Evolutionary conservation across 257 asterid genomes (phyloP).

Genomic region (Dorcoceras hygrometricum): DNA sequence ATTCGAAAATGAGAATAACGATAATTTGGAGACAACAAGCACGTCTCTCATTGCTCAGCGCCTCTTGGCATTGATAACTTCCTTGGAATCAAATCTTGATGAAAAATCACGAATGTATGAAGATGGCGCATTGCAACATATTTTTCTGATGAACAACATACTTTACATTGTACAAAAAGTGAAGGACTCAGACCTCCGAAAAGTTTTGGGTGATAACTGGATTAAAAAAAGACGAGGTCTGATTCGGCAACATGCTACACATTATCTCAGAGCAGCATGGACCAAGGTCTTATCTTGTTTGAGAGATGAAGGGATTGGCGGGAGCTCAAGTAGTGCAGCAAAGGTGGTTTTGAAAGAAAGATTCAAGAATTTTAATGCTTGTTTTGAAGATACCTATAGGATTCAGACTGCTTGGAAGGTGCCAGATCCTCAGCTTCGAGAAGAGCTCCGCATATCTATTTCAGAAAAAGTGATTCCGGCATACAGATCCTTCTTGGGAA

Average conservation of each 20-base stretch:
- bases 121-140: conserved; percentile 72
- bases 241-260: conserved; percentile 77
- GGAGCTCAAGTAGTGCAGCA: conserved; percentile 72
- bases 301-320: conserved; percentile 90
- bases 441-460: conserved; percentile 89
- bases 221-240: conserved; percentile 73
- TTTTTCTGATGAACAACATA: conserved; percentile 88
- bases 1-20: conserved; percentile 30
- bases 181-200: conserved; percentile 78
- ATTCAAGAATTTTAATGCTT: conserved; percentile 84
- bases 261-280: conserved; percentile 93
- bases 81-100: conserved; percentile 81
- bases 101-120: conserved; percentile 86
- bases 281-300: conserved; percentile 66
- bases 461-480: conserved; percentile 95
- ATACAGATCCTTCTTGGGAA: conserved; percentile 79
- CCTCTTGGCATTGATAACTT: conserved; percentile 56
- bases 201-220: conserved; percentile 85
- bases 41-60: conserved; percentile 53
- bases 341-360: conserved; percentile 83
- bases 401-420: conserved; percentile 94
- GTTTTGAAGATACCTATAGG: conserved; percentile 87
- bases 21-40: conserved; percentile 40
- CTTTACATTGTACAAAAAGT: conserved; percentile 90
- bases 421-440: conserved; percentile 91